phyloP scores from a whole-genome alignment of 441 rosid species.

The Gossypium davidsonii region DNA sequence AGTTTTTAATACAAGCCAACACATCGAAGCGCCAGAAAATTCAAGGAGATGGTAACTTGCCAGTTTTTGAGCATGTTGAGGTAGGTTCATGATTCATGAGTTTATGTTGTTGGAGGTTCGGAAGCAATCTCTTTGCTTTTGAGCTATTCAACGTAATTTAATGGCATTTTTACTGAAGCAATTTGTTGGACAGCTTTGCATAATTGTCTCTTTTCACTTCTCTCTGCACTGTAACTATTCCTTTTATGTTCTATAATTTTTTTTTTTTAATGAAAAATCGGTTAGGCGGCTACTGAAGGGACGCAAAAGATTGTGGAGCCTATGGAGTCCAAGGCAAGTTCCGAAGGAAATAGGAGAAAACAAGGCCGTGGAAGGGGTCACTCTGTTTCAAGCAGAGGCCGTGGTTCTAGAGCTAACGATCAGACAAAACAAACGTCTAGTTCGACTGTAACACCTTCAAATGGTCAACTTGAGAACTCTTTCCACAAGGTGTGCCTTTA shows the following conservation, averaged over 20 bases:
- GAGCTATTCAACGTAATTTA: neutral
- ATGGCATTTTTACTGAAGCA: neutral
- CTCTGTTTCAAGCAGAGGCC: constrained; percentile 70
- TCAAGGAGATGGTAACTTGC: constrained; percentile 45
- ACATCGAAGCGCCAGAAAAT: constrained; percentile 82
- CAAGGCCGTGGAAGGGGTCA: constrained; percentile 79
- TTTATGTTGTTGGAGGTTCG: constrained; percentile 6
- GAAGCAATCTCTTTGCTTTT: neutral
- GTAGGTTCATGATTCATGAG: constrained; percentile 28
- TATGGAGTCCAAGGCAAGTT: constrained; percentile 42
- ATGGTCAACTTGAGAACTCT: constrained; percentile 63
- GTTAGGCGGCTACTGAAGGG: constrained; percentile 52
- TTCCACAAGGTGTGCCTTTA: constrained; percentile 45
- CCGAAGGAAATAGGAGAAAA: constrained; percentile 63
- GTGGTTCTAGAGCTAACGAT: constrained; percentile 72
- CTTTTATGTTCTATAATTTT: neutral
- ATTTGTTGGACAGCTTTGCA: neutral
- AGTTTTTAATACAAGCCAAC: constrained; percentile 86
- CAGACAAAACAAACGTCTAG: constrained; percentile 44
- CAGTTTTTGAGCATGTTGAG: constrained; percentile 53
- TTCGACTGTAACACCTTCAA: constrained; percentile 38
- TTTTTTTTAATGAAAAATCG: constrained; percentile 21
- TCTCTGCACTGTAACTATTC: neutral
- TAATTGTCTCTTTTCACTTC: neutral
- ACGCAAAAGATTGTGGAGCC: constrained; percentile 53